Evolutionary conservation across 2,329 filamentous ascomycete genomes (phyloP), one percentile per base, ranked within the genome.

Genomic region (Clarireedia paspali): DNA sequence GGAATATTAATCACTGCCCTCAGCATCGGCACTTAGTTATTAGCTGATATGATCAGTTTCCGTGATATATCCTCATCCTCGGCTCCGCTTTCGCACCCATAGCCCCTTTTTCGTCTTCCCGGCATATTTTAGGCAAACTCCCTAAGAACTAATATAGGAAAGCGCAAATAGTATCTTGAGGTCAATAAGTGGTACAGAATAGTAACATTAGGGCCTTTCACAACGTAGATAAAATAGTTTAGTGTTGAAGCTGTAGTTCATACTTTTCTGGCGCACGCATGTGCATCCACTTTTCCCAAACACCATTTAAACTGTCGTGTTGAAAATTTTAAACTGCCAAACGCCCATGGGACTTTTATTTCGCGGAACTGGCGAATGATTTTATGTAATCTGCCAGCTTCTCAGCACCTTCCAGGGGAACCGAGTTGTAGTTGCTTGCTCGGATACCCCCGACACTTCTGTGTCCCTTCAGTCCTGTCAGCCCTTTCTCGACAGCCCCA

Each of bases 401-500:
- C 71, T 88, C 75, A 0, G 83, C 85, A 0, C 82, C 85, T 42
- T 82, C 79, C 0, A 86, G 68, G 0, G 87, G 72, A 44, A 96
- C 85, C 2, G 89, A 87, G 73, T 96, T 96, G 74, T 96, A 97
- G 70, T 94, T 96, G 71, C 82, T 88, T 20, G 86, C 87, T 14
- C 92, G 82, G 59, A 96, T 91, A 27, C 91, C 91, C 15, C 90
- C 89, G 2, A 97, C 86, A 58, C 81, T 88, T 59, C 92, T 81
- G 70, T 97, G 92, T 0, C 92, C 92, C 75, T 95, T 96, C 45
- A 96, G 75, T 91, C 92, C 26, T 84, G 82, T 24, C 96, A 75
- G 0, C 87, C 83, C 53, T 76, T 77, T 58, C 81, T 80, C 58
- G 86, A 87, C 83, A 1, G 55, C 55, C 0, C 44, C 50, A 58